Base-by-base conservation (phyloP, 352 stramenopile species). In the Stephanocyclus meneghinianus region DNA sequence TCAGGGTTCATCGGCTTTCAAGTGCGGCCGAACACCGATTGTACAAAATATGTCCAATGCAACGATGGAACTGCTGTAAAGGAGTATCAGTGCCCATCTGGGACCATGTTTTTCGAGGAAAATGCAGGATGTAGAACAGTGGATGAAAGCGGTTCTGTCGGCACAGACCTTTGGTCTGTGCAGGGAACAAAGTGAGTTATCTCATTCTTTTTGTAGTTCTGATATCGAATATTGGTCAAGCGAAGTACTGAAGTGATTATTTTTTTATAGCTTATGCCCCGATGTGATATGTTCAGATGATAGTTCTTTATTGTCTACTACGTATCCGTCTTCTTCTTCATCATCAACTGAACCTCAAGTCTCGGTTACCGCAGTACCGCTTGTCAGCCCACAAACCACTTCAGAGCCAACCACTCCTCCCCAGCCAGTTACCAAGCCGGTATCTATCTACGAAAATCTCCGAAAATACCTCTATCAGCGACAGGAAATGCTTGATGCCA, bases 391-490 rank as follows among this genome's bases (percentile, higher is more conserved):
- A 60, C 40, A 37, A 48, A n/a, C 21, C 30, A 69, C 26, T 11
- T 13, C 57, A 32, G n/a, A n/a, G 16, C 8, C 69, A 55, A 16
- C 57, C 16, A 15, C 26, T 55, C 13, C 69, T 63, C 51, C 32
- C 26, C 32, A 44, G 21, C 51, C 66, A 59, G 69, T 53, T 35
- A 56, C 56, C 29, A 48, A 69, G 37, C 62, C 62, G n/a, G 45
- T 30, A 11, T 55, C 69, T 9, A 59, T 55, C 29, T 78, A 66
- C 55, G 32, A 71, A 59, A 57, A 60, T 66, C 64, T 81, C 9
- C 47, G 60, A 7, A 61, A 5, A 11, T 81, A 76, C 18, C 32
- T 81, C 16, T 30, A 32, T 15, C 44, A 74, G 37, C 63, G 56
- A 62, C n/a, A 70, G 60, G 45, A 71, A 18, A 45, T 51, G 11